These are phyloP conservation scores for Priceomyces carsonii DNA, from an alignment of 805 yeast genomes.

Conservation along the genomic window DNA sequence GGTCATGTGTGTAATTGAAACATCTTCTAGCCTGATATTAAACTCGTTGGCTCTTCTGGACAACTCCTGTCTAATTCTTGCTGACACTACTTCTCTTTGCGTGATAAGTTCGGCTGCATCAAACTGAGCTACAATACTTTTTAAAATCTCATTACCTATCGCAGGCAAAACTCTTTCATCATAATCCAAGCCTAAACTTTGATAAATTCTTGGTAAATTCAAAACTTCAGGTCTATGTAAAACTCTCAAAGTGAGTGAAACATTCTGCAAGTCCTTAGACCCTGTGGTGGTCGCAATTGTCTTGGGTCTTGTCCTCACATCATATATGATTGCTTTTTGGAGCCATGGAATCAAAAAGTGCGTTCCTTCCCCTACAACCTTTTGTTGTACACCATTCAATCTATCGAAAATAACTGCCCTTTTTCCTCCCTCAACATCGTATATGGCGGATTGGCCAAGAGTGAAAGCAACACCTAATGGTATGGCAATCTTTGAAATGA, in stretches of 20 bases:
- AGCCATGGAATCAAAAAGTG: slow-evolving; percentile 96
- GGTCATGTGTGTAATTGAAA: slow-evolving; percentile 95
- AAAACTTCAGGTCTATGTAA: slow-evolving; percentile 90
- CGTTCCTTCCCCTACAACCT: slow-evolving; percentile 95
- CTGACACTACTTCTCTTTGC: slow-evolving; percentile 92
- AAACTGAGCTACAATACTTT: slow-evolving; percentile 88
- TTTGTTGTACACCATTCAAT: slow-evolving; percentile 79
- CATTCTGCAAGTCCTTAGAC: slow-evolving; percentile 95
- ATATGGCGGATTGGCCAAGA: slow-evolving; percentile 79
- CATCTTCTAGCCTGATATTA: slow-evolving; percentile 91
- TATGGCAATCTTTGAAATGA: slow-evolving; percentile 53
- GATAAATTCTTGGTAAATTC: slow-evolving; percentile 83
- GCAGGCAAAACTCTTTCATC: slow-evolving; percentile 94
- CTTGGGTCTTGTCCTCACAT: slow-evolving; percentile 94
- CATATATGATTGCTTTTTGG: slow-evolving; percentile 86
- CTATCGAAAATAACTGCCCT: slow-evolving; percentile 96
- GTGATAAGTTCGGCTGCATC: slow-evolving; percentile 97
- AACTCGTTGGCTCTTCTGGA: slow-evolving; percentile 83
- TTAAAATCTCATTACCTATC: slow-evolving; percentile 87
- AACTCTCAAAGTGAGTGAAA: slow-evolving; percentile 87
- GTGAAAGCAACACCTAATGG: slow-evolving; percentile 71
- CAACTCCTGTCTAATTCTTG: slow-evolving; percentile 84
- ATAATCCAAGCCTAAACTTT: slow-evolving; percentile 87
- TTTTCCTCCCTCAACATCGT: slow-evolving; percentile 94
- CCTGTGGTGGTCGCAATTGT: slow-evolving; percentile 94